Evolutionary conservation across 2,329 filamentous ascomycete species (phyloP), one percentile per base, ranked within the genome.

Genomic region (Fusarium algeriense): DNA sequence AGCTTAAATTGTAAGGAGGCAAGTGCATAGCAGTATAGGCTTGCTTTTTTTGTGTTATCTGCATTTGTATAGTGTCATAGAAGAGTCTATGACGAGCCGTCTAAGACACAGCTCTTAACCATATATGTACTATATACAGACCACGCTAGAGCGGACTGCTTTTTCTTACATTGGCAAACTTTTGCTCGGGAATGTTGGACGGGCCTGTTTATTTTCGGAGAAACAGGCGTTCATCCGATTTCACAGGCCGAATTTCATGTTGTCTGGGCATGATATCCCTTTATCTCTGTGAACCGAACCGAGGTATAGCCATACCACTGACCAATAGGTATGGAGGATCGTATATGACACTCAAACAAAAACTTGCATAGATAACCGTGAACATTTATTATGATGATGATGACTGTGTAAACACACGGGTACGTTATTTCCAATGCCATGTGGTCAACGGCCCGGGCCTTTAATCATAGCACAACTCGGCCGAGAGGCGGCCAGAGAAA

Each of bases 401-500:
- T 19, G 30, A 30, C 30, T 11, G 30, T 30, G 30, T 30, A 17
- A 35, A 35, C 34, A 34, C 13, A 34, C 13, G 32, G 34, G 13
- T 35, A 15, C 13, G 13, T 14, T 14, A 35, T 34, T 49, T 35
- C 37, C 41, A 54, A 3, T 12, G 14, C 30, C 37, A 46, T 50
- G 60, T 52, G 57, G 65, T 17, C 26, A 58, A 26, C 65, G 65
- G 65, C 34, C 44, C 52, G 38, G 54, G 43, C 56, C 67, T 61
- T 37, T 13, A 10, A 32, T n/a, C 17, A 49, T 59, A 40, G 45
- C 49, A 43, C 15, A 59, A 71, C 64, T 75, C 71, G 73, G 73
- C 73, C 73, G 73, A 74, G 59, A 67, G 32, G 38, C 28, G 38
- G 28, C 37, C 35, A 62, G 53, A 32, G 20, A 30, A 43, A 23